Percentiles rank a stretch among this genome's conserved stretches.
Conservation (phyloP, 805 yeast species). For the Starmera quercuum region DNA sequence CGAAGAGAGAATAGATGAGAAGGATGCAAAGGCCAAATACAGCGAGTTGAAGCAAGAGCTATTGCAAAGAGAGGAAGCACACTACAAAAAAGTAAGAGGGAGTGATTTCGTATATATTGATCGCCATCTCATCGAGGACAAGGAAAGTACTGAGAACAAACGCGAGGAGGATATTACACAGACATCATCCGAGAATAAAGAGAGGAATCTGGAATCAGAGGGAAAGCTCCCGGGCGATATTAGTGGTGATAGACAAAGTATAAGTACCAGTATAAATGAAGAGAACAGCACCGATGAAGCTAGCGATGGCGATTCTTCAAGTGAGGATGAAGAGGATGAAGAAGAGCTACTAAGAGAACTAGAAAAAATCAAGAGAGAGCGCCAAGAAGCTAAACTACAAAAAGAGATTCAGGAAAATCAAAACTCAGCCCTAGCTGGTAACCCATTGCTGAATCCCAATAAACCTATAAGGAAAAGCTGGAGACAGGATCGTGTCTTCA, state of each 20-base stretch:
- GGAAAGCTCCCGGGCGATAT: too few species aligned
- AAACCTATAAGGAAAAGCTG: conserved; percentile 18
- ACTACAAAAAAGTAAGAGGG: conserved; percentile 18
- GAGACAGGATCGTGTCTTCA: conserved; percentile 28
- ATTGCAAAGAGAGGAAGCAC: conserved; percentile 17
- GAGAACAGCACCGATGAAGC: too few species aligned
- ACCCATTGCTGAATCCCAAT: conserved; percentile 18
- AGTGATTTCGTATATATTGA: neutral
- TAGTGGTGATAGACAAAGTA: conserved; percentile 24
- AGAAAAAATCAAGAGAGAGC: conserved; percentile 29
- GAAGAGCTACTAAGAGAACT: conserved; percentile 36
- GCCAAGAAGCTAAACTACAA: conserved; percentile 18
- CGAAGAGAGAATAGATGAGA: neutral
- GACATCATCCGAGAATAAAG: too few species aligned
- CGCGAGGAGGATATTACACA: conserved; percentile 23
- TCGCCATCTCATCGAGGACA: conserved; percentile 2
- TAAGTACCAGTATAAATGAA: too few species aligned
- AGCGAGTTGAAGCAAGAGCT: conserved; percentile 14
- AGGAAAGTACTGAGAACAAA: conserved; percentile 6
- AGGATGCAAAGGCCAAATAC: conserved; percentile 9
- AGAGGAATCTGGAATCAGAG: too few species aligned
- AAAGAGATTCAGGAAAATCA: conserved; percentile 19
- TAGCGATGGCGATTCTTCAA: conserved; percentile 27
- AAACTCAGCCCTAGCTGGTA: conserved; percentile 15
- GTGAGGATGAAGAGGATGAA: conserved; percentile 34